Conservation (phyloP, 805 yeast genomes). For the Saccharomyces eubayanus region DNA sequence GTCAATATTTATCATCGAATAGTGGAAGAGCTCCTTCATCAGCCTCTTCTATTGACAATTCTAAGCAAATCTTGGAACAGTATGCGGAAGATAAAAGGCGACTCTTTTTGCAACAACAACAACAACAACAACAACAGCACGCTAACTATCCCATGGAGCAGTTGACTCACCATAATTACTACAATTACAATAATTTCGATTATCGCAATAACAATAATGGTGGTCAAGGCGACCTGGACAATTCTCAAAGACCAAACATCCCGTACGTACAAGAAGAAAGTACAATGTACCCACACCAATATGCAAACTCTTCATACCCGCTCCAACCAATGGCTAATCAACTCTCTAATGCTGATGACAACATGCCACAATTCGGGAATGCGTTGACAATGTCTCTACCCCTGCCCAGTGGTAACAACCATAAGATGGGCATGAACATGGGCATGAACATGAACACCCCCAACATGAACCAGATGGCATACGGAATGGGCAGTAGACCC, state of each 20-base stretch:
- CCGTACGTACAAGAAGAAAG: background rate
- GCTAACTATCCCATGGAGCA: background rate
- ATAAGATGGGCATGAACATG: background rate
- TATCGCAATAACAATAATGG: background rate
- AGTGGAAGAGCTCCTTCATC: background rate
- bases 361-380: background rate
- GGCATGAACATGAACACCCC: background rate
- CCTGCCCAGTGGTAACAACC: background rate
- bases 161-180: background rate
- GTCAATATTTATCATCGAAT: background rate
- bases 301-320: background rate
- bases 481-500: constrained; percentile 3
- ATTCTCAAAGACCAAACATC: background rate
- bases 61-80: background rate
- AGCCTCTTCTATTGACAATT: background rate
- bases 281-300: background rate
- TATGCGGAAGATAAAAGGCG: background rate
- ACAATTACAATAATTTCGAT: background rate
- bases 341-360: background rate
- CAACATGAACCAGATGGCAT: constrained; percentile 2
- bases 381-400: background rate
- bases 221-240: background rate
- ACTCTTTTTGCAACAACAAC: background rate
- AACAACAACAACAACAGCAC: background rate
- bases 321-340: background rate